phyloP scores from a whole-genome alignment of 2,329 filamentous ascomycete species.

The Metarhizium album region DNA sequence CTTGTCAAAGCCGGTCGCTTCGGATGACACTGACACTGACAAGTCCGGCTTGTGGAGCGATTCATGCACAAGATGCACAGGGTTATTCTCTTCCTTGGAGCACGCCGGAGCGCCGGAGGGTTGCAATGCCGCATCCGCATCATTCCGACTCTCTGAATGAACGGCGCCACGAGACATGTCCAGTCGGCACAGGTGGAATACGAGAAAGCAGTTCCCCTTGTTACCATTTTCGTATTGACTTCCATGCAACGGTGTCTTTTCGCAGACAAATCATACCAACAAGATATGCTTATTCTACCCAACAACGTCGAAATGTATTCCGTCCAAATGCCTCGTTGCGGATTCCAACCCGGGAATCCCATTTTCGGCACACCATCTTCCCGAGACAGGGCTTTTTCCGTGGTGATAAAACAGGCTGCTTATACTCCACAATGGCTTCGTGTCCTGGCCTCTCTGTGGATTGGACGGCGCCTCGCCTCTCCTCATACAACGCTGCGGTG shows the following conservation, averaged over 20 bases:
- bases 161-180: not conserved
- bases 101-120: not conserved
- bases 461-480: not conserved
- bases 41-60: not conserved
- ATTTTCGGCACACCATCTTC: not conserved
- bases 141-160: not conserved
- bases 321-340: not conserved
- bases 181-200: not conserved
- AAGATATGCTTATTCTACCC: not conserved
- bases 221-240: not conserved
- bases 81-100: not conserved
- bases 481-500: not conserved
- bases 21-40: not conserved
- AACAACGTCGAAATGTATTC: not conserved
- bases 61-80: not conserved
- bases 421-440: slow-evolving; percentile 2
- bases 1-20: not conserved
- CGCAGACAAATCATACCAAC: not conserved
- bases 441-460: slow-evolving; percentile 1
- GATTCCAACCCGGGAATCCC: not conserved
- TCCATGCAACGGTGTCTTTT: not conserved
- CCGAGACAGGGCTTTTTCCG: not conserved
- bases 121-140: not conserved
- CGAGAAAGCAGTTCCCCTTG: not conserved
- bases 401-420: not conserved